Percentiles rank a stretch among this genome's conserved stretches.
Evolutionary conservation across 2,329 filamentous ascomycete genomes (phyloP).

Genomic region (Ophiocordyceps sinensis): DNA sequence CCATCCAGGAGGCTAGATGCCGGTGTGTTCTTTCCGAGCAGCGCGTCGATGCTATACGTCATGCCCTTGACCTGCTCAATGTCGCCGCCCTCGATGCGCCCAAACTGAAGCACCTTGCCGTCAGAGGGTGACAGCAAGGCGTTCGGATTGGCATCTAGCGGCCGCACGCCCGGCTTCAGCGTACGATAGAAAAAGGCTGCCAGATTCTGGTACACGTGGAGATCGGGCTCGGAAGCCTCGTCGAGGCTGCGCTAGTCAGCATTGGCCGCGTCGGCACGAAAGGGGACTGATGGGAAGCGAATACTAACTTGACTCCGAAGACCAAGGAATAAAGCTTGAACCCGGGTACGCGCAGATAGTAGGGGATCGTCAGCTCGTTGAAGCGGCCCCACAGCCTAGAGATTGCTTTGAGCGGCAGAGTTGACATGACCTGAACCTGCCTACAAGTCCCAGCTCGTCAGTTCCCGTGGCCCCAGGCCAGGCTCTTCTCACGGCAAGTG

Average conservation of each 20-base stretch:
- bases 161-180: slow-evolving; percentile 75
- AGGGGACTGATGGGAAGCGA: neutral
- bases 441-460: slow-evolving; percentile 15
- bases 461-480: neutral
- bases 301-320: slow-evolving; percentile 64
- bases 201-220: slow-evolving; percentile 82
- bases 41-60: slow-evolving; percentile 89
- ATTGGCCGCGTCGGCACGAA: neutral
- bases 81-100: slow-evolving; percentile 79
- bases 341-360: slow-evolving; percentile 74
- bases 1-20: slow-evolving; percentile 35
- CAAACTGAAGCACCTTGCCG: slow-evolving; percentile 82
- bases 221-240: slow-evolving; percentile 77
- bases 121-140: slow-evolving; percentile 81
- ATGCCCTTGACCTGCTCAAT: slow-evolving; percentile 99
- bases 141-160: slow-evolving; percentile 66
- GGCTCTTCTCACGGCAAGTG: neutral
- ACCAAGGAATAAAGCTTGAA: slow-evolving; percentile 85
- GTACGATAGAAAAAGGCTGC: slow-evolving; percentile 95
- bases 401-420: slow-evolving; percentile 76
- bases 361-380: slow-evolving; percentile 79
- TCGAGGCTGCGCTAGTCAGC: slow-evolving; percentile 41
- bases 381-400: slow-evolving; percentile 83
- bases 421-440: slow-evolving; percentile 91
- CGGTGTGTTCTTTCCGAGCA: slow-evolving; percentile 58